Evolutionary conservation across 2,329 filamentous ascomycete genomes (phyloP).

Genomic region (Furcasterigmium furcatum): DNA sequence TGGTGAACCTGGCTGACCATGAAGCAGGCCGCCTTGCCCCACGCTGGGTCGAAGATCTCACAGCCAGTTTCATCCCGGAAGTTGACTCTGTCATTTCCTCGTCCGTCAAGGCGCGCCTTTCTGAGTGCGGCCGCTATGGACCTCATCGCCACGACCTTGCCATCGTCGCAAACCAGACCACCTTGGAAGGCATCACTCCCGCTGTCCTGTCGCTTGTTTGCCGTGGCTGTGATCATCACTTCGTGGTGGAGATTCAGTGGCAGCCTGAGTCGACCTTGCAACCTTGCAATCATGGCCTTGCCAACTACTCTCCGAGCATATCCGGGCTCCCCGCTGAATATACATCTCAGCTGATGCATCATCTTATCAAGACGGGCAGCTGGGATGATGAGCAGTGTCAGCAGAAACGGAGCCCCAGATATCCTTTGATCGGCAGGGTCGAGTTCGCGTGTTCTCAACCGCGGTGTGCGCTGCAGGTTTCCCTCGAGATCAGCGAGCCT

Average conservation of each 20-base stretch:
- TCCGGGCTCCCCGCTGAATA: background rate
- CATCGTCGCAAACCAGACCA: conserved; percentile 36
- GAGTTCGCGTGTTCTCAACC: conserved; percentile 32
- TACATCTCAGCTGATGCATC: conserved; percentile 8
- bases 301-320: conserved; percentile 1
- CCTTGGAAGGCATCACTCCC: conserved; percentile 15
- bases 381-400: background rate
- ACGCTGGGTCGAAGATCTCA: conserved; percentile 37
- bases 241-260: conserved; percentile 34
- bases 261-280: conserved; percentile 19
- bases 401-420: background rate
- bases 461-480: conserved; percentile 37
- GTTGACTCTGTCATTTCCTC: background rate
- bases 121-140: background rate
- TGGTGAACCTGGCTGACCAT: no score
- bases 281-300: conserved; percentile 20
- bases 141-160: conserved; percentile 30
- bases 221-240: conserved; percentile 37
- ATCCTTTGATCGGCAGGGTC: conserved; percentile 25
- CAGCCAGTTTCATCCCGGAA: conserved; percentile 24
- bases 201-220: conserved; percentile 32
- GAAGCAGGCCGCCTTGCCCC: conserved; percentile 25
- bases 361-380: conserved; percentile 5
- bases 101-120: background rate
- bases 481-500: conserved; percentile 45